These are phyloP conservation scores for Periconia sp. DNA, from an alignment of 2,329 filamentous ascomycete genomes.

Conservation along the genomic window DNA sequence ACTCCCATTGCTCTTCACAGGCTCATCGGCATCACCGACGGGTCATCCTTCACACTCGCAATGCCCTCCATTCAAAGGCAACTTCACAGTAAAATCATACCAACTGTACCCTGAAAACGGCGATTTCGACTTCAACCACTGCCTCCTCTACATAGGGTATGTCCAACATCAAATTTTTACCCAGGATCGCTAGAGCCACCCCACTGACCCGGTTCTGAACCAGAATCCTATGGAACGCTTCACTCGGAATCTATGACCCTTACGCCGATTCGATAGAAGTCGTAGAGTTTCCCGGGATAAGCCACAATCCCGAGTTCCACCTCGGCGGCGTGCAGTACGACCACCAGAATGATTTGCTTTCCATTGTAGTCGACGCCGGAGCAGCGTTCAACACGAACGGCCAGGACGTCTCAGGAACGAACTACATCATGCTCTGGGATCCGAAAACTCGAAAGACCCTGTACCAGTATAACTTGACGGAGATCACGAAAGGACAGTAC, in stretches of 20 bases:
- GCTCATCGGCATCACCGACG: no score
- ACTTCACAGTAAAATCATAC: slow-evolving; percentile 11
- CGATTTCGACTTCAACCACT: slow-evolving; percentile 13
- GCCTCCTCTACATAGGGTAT: slow-evolving; percentile 16
- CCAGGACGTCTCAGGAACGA: slow-evolving; percentile 16
- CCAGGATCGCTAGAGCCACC: not conserved
- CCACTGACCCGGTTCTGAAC: not conserved
- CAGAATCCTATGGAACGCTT: slow-evolving; percentile 14
- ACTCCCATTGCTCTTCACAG: no score
- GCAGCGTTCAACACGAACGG: slow-evolving; percentile 14
- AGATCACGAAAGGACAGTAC: slow-evolving; percentile 8
- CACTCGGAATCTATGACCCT: slow-evolving; percentile 15
- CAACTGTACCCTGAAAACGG: slow-evolving; percentile 20
- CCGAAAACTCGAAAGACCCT: slow-evolving; percentile 1
- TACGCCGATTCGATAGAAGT: slow-evolving; percentile 8
- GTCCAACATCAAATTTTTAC: not conserved
- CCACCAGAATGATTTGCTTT: slow-evolving; percentile 9
- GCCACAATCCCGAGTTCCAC: slow-evolving; percentile 15
- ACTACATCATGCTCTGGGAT: slow-evolving; percentile 14
- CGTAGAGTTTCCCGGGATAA: slow-evolving; percentile 13
- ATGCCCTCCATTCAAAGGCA: slow-evolving; percentile 9
- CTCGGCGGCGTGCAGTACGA: slow-evolving; percentile 14
- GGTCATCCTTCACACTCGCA: no score
- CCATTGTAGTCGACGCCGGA: slow-evolving; percentile 12
- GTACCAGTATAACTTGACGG: slow-evolving; percentile 15